Conservation (phyloP, 1,284 basidiomycete genomes). For the Rhodotorula sp. region DNA sequence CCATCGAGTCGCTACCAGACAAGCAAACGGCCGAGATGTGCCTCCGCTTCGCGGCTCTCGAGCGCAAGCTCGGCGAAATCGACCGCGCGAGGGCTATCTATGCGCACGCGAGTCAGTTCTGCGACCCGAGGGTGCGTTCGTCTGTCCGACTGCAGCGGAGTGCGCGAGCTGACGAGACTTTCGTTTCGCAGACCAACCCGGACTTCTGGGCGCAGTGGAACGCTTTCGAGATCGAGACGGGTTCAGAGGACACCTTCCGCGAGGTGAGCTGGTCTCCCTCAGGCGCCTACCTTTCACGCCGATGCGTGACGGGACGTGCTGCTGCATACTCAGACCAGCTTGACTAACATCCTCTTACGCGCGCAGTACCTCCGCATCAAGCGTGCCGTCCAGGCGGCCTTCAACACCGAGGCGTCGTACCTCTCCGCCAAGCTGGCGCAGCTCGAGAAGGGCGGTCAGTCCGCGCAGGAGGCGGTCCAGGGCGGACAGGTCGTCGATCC, state of each 20-base stretch:
- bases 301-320: not conserved
- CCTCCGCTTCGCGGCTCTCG: constrained; percentile 88
- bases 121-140: constrained; percentile 75
- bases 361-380: constrained; percentile 73
- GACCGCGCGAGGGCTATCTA: constrained; percentile 95
- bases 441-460: constrained; percentile 17
- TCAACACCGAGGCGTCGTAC: constrained; percentile 81
- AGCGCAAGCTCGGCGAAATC: constrained; percentile 97
- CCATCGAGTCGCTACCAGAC: constrained; percentile 90
- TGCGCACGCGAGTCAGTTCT: constrained; percentile 96
- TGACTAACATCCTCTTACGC: not conserved
- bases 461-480: constrained; percentile 26
- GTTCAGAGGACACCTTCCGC: constrained; percentile 96
- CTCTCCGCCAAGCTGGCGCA: constrained; percentile 46
- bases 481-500: constrained; percentile 28
- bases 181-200: constrained; percentile 54
- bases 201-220: constrained; percentile 98
- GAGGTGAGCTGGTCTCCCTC: constrained; percentile 65
- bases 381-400: constrained; percentile 94
- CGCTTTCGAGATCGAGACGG: constrained; percentile 93
- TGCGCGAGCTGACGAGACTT: not conserved
- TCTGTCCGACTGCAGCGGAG: constrained; percentile 2
- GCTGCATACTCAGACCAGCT: rapidly evolving
- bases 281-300: not conserved
- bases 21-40: constrained; percentile 97